Base-by-base conservation (phyloP, 176 grass and related monocot species). In the Oryza coarctata region DNA sequence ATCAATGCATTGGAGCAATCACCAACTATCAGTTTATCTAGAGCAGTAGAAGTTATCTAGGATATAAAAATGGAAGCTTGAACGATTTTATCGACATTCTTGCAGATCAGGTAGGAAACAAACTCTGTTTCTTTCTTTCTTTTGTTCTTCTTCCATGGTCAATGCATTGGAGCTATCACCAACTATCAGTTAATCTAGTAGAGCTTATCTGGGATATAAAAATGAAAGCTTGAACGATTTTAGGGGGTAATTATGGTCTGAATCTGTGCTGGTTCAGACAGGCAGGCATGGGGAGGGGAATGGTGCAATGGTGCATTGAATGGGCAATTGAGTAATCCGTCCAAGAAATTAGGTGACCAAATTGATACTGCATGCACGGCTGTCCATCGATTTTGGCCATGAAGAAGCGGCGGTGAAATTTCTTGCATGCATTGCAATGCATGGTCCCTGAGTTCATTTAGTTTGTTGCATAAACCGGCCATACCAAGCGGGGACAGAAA, bases 61-160 rank as follows among this genome's bases (percentile, higher is more conserved):
- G 22, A 36, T 5, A 28, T 35, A 22, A 47, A 43, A 45, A 62
- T 1, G 33, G 28, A 63, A 47, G 36, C 1, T 14, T 3, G n/a
- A n/a, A n/a, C n/a, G n/a, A n/a, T n/a, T n/a, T n/a, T n/a, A n/a
- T 98, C 65, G 95, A 98, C 88, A 92, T 75, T 75, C 87, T 98
- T 71, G 88, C 88, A 23, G 92, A 95, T 76, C 92, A 98, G 95
- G 95, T 98, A n/a, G n/a, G n/a, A 68, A 12, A 10, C 23, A 12
- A 22, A n/a, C 50, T 60, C 6, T n/a, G 6, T 60, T 60, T 0
- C 0, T 60, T 60, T 60, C 22, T 22, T 55, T 4, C 5, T 6
- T 20, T 55, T n/a, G 18, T 55, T 44, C 14, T 43, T 36, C 64
- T 41, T 6, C 17, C 62, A 10, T 35, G 58, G 31, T 14, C 8